phyloP scores from a whole-genome alignment of 495 filamentous ascomycete species.

The Podospora anserina region DNA sequence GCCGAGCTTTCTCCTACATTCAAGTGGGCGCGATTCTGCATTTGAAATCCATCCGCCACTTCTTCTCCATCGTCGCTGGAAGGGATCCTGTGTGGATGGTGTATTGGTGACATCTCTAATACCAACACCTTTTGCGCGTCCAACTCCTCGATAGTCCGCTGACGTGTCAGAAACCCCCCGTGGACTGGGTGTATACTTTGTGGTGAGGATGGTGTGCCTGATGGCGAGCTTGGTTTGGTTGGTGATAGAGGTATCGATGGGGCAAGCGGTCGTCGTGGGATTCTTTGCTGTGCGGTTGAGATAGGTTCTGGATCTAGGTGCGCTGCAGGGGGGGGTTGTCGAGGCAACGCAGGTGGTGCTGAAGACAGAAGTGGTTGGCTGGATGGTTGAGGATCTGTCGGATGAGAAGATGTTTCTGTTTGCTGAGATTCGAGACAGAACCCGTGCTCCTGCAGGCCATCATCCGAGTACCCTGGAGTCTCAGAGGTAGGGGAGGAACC shows the following conservation, averaged over 20 bases:
- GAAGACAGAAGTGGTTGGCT: neutral
- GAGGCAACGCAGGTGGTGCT: neutral
- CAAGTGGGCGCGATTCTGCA: neutral
- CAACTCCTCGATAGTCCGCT: neutral
- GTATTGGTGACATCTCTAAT: neutral
- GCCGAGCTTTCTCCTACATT: no score
- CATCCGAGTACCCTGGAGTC: neutral
- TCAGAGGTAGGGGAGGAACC: neutral
- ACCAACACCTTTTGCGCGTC: neutral
- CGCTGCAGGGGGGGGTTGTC: neutral
- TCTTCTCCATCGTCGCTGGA: neutral
- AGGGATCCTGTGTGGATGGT: neutral
- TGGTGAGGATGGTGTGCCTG: neutral
- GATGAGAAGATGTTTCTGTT: neutral
- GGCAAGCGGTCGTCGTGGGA: neutral
- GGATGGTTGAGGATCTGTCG: neutral
- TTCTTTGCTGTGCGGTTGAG: neutral
- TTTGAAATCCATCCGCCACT: neutral
- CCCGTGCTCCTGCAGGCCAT: neutral
- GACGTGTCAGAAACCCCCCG: neutral
- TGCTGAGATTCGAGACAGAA: neutral
- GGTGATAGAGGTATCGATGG: neutral
- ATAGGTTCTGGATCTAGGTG: neutral
- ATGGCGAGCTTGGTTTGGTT: neutral
- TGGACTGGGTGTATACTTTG: neutral